phyloP scores from a whole-genome alignment of 2,329 filamentous ascomycete genomes.

The Volutella citrinella region DNA sequence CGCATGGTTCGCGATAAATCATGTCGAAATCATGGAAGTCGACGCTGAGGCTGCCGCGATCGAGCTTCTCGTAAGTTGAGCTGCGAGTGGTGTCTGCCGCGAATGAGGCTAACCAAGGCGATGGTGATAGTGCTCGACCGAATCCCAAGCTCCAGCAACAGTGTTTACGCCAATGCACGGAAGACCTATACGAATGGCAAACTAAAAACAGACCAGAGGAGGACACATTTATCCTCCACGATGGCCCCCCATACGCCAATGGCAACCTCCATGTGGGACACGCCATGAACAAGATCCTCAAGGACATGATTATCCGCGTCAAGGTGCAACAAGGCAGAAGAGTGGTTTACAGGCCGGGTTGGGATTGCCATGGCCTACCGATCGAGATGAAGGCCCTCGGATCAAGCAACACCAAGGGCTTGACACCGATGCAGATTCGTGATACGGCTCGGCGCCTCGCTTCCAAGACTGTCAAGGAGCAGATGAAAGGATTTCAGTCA shows the following conservation, averaged over 20 bases:
- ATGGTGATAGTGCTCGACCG: conserved; percentile 46
- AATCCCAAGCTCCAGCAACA: conserved; percentile 45
- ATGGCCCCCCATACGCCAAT: conserved; percentile 97
- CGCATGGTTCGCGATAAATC: conserved; percentile 27
- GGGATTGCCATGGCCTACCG: conserved; percentile 96
- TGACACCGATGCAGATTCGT: conserved; percentile 58
- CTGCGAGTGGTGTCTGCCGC: neutral
- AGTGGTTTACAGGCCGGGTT: conserved; percentile 84
- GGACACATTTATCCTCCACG: conserved; percentile 76
- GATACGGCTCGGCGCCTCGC: conserved; percentile 64
- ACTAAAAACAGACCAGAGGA: conserved; percentile 50
- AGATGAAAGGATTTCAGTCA: conserved; percentile 70
- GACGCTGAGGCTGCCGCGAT: conserved; percentile 72
- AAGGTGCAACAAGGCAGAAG: conserved; percentile 69
- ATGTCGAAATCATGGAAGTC: conserved; percentile 66
- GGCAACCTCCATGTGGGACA: conserved; percentile 89
- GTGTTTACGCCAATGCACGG: conserved; percentile 75
- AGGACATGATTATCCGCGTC: conserved; percentile 85
- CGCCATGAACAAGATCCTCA: conserved; percentile 93
- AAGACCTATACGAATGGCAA: conserved; percentile 91
- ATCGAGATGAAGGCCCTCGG: conserved; percentile 95
- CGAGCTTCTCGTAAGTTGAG: conserved; percentile 62
- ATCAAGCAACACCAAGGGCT: conserved; percentile 38
- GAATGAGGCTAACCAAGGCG: conserved; percentile 15
- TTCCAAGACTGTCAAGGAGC: conserved; percentile 63